Evolutionary conservation across 371 early-diverging fungal genomes (phyloP), one percentile per base, ranked within the genome.

Genomic region (Mortierella sp.): DNA sequence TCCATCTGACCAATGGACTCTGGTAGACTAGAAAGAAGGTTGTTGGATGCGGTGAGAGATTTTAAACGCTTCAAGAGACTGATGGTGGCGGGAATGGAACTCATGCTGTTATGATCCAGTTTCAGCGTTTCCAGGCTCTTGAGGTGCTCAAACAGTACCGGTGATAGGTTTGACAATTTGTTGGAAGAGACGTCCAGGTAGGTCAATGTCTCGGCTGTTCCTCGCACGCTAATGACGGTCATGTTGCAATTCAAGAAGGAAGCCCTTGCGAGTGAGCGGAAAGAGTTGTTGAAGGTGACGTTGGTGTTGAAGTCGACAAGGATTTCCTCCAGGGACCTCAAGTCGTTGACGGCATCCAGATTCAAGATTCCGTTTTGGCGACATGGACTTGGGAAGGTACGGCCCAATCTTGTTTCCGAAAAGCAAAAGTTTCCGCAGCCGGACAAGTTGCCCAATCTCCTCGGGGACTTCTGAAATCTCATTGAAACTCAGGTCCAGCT

Each of bases 401-500:
- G 96, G 96, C 16, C 90, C 88, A 48, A 97, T 84, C 72, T 91
- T 88, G 81, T 97, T 97, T 24, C 95, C 96, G 76, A 93, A 94
- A 3, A 97, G 89, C 70, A 91, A 89, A 14, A 98, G 86, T n/a
- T 89, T 87, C 26, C 85, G 82, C 21, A 98, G 86, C n/a, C 92
- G 89, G 7, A 76, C 80, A 16, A 98, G 88, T 3, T 94, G 89
- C 24, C 95, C 91, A 45, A 97, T 96, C 44, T 91, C 92, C 16
- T 94, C 92, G 2, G 97, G 96, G 28, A 98, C 89, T 9, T 77
- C 88, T 7, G 92, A 80, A 38, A 98, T 96, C 48, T 95, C 92
- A 88, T 97, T 97, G 78, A 96, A 96, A 54, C 95, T 95, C 70
- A 97, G 83, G 84, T 98, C 97, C 26, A 98, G 91, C 50, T 93